Evolutionary conservation across 768 basidiomycete genomes (phyloP), one percentile per base, ranked within the genome.

Genomic region (Suillus paluster): DNA sequence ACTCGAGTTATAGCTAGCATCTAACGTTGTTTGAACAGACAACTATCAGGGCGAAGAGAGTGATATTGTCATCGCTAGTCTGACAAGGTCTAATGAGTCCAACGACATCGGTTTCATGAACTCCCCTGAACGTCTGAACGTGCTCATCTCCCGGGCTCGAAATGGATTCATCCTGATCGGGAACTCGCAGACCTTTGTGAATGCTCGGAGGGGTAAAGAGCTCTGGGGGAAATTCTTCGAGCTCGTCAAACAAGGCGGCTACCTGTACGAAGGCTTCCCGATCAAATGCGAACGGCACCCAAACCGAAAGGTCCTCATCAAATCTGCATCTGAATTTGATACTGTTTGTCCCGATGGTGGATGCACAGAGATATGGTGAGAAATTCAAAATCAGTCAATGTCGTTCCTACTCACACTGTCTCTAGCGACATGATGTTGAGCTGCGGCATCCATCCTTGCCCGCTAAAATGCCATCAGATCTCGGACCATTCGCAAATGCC

Each of bases 11-110:
- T 49, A 11, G 4, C 8, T 38, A 21, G n/a, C n/a, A 8, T n/a
- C 19, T 44, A 9, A 44, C 42, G 34, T 25, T 14, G 46, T 23
- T 14, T 23, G 1, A 44, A 44, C 46, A 89, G 89, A 90, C 66
- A 91, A 91, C 66, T 91, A 90, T 63, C 89, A 91, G 68, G 89
- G 89, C 5, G 89, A 90, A 68, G 88, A 90, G 70, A 85, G 86
- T 38, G 83, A 90, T 54, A 85, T 91, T 56, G 85, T 91, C 34
- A 74, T 91, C 38, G 78, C 80, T 6, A 85, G 83, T 12, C 71
- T 91, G 33, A 88, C 86, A 0, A 73, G 89, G 54, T 89, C 87
- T 64, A 90, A 91, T 61, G 9, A 75, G 0, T 61, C 71, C 1
- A 67, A 80, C 54, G 82, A 86, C 59, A 90, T 91, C 27, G 88